A percentile compares a stretch with the other conserved stretches of the same genome.
phyloP scores from a whole-genome alignment of 495 filamentous ascomycete species.

The Trypethelium eluteriae region DNA sequence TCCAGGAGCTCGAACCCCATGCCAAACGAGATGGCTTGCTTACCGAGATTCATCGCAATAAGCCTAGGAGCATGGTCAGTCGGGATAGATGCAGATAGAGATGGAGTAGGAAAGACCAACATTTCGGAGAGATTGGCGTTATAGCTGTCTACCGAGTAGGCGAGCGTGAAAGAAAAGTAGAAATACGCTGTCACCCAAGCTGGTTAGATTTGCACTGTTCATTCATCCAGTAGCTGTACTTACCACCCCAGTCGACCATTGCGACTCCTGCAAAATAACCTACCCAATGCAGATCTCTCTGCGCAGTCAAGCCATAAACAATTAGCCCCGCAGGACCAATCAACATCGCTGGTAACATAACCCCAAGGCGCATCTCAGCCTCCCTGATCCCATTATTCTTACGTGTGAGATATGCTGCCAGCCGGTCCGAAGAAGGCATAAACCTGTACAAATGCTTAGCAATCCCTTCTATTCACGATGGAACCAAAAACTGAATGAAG shows the following conservation, averaged over 20 bases:
- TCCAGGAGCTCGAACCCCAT: constrained; percentile 52
- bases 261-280: constrained; percentile 27
- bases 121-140: constrained; percentile 44
- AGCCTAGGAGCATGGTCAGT: not conserved
- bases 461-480: not conserved
- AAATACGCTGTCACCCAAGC: not conserved
- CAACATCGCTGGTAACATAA: constrained; percentile 21
- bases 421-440: constrained; percentile 20
- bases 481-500: not conserved
- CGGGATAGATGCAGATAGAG: not conserved
- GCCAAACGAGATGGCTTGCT: constrained; percentile 56
- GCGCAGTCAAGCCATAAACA: constrained; percentile 24
- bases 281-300: constrained; percentile 22
- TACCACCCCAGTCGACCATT: constrained; percentile 22
- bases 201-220: too few species aligned
- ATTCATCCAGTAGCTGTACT: not conserved
- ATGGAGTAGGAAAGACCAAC: constrained; percentile 19
- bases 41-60: constrained; percentile 40
- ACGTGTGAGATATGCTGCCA: constrained; percentile 24
- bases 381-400: constrained; percentile 21
- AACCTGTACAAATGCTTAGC: not conserved
- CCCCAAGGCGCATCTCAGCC: constrained; percentile 26
- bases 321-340: constrained; percentile 25
- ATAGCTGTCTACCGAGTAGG: constrained; percentile 26
- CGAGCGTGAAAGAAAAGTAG: constrained; percentile 27